Conservation (phyloP, 2,329 filamentous ascomycete species). For the Shiraia bambusicola region DNA sequence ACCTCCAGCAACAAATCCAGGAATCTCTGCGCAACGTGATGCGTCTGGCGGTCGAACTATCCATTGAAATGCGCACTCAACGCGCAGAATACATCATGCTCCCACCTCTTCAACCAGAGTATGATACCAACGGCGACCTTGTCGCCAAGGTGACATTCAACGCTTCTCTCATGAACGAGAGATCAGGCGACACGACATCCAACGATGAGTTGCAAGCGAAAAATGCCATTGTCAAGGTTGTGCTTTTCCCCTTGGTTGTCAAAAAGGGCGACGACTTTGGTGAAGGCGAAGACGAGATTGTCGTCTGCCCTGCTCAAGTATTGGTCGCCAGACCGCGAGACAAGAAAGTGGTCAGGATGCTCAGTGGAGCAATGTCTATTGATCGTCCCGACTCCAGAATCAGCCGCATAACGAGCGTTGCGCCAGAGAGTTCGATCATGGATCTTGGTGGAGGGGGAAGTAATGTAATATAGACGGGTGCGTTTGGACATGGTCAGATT, state of each 20-base stretch:
- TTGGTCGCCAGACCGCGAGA: slow-evolving; percentile 63
- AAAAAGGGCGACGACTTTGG: slow-evolving; percentile 91
- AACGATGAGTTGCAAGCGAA: slow-evolving; percentile 80
- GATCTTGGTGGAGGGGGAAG: slow-evolving; percentile 29
- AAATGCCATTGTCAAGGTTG: slow-evolving; percentile 79
- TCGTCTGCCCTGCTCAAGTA: slow-evolving; percentile 93
- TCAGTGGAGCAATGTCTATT: slow-evolving; percentile 55
- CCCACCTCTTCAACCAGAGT: slow-evolving; percentile 89
- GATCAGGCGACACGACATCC: slow-evolving; percentile 67
- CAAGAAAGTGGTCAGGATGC: slow-evolving; percentile 53
- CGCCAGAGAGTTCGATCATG: slow-evolving; percentile 40
- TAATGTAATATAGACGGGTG: slow-evolving; percentile 30
- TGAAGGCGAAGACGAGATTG: slow-evolving; percentile 87
- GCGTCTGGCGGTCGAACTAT: slow-evolving; percentile 82
- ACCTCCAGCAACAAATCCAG: slow-evolving; percentile 77
- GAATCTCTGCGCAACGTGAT: slow-evolving; percentile 85
- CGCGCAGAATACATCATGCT: slow-evolving; percentile 98
- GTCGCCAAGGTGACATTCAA: slow-evolving; percentile 88
- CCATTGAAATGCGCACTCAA: slow-evolving; percentile 96
- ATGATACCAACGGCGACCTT: slow-evolving; percentile 89
- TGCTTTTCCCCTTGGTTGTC: slow-evolving; percentile 93
- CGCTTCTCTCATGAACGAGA: slow-evolving; percentile 90
- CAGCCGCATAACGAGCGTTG: slow-evolving; percentile 32
- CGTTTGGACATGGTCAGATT: slow-evolving; percentile 8
- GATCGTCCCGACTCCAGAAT: slow-evolving; percentile 28